phyloP scores from a whole-genome alignment of 371 early-diverging fungal species.

The Mucor racemosus region DNA sequence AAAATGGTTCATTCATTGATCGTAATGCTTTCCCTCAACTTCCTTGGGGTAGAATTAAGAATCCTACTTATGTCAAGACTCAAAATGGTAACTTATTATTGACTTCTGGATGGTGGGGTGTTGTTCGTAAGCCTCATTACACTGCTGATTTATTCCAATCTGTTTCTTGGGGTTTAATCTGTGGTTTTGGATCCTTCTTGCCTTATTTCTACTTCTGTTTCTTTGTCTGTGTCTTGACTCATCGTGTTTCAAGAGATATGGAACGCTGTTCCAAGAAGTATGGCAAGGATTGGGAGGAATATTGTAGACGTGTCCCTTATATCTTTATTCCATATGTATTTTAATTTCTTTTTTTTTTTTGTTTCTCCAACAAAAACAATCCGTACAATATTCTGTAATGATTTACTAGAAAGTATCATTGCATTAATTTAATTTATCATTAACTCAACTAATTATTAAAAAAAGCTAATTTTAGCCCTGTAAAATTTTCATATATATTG shows the following conservation, averaged over 20 bases:
- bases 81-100: slow-evolving; percentile 77
- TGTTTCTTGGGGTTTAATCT: slow-evolving; percentile 80
- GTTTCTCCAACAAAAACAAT: too few species aligned
- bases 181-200: slow-evolving; percentile 76
- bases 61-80: slow-evolving; percentile 79
- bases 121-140: slow-evolving; percentile 87
- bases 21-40: slow-evolving; percentile 70
- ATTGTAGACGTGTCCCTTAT: slow-evolving; percentile 77
- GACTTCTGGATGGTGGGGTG: slow-evolving; percentile 88
- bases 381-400: background rate
- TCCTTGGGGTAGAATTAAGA: slow-evolving; percentile 68
- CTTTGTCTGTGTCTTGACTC: slow-evolving; percentile 78
- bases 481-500: background rate
- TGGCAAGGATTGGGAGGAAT: slow-evolving; percentile 86
- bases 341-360: slow-evolving; percentile 25
- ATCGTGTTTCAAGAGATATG: slow-evolving; percentile 85
- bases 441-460: background rate
- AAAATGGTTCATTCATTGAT: slow-evolving; percentile 60
- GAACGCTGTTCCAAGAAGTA: slow-evolving; percentile 84
- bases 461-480: background rate
- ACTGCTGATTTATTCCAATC: slow-evolving; percentile 85
- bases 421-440: background rate
- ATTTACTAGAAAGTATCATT: background rate
- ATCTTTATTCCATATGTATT: slow-evolving; percentile 77
- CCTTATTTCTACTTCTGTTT: slow-evolving; percentile 91